Evolutionary conservation across 179 eudicot species (phyloP), one percentile per base, ranked within the genome.

Genomic region (Carnegiea gigantea): DNA sequence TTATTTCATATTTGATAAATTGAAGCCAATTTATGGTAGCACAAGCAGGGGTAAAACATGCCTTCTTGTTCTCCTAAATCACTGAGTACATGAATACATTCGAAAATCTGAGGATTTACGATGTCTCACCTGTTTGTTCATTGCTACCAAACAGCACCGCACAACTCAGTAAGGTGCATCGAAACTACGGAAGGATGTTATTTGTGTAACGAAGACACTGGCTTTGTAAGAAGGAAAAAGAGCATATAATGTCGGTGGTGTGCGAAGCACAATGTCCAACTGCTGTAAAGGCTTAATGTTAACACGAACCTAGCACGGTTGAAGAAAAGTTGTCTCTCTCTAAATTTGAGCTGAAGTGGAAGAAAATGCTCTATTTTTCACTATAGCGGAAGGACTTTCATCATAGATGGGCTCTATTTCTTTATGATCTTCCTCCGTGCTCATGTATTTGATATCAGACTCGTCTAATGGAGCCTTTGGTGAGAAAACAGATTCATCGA

Each of bases 351-450:
- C 68, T 28, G 76, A 70, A 14, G 88, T 28, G 53, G 30, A 82
- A 53, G 88, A 81, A 38, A 81, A 80, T 26, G 68, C 40, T 36
- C n/a, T 24, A 78, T 80, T 86, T 80, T 87, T 81, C 9, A 73
- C 83, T 60, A 77, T 33, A 40, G 83, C 75, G 9, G 83, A 79
- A 18, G 96, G 94, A 82, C 92, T 91, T 46, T 82, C 77, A 79
- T 92, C 96, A 75, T 91, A 92, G 79, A 91, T 87, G 60, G 92
- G 94, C 49, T 90, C 88, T 60, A 67, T 79, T 13, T 75, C 84
- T 78, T 49, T 71, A 78, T 24, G 67, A 4, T 86, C 86, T 74
- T 57, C 89, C 74, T 72, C 76, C 26, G 12, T 5, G 33, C 46
- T 46, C 4, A 9, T 24, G 68, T n/a, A 60, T 21, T 78, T 60